Evolutionary conservation across 176 grass and related monocot species (phyloP), one percentile per base, ranked within the genome.

Genomic region (Cenchrus purpureus): DNA sequence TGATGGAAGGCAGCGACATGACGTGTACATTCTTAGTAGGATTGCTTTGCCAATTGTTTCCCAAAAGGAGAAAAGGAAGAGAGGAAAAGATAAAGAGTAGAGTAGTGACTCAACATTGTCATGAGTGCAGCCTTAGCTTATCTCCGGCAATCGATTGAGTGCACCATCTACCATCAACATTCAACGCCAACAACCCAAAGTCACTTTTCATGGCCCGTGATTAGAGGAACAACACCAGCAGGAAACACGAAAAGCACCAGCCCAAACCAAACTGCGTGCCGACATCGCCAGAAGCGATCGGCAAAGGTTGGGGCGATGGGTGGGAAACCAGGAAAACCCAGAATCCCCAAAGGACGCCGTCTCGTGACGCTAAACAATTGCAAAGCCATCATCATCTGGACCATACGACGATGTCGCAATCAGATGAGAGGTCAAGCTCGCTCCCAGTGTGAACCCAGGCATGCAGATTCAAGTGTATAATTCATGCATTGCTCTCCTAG

Each of bases 281-380:
- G 77, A 89, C 77, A 76, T 88, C n/a, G 49, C 20, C 11, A 37
- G 22, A 57, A 79, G 73, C 8, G 8, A 73, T 19, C 25, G 14
- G 52, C 31, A 72, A 72, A 72, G 10, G 42, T 0, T 43, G 58
- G 10, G 29, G 29, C 9, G 31, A 54, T 4, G 65, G n/a, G 71
- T 73, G 79, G 37, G 78, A 48, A 68, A 68, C 40, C 40, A 82
- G 68, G 72, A 82, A 42, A 75, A 76, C 12, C 61, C 10, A 1
- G 7, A 50, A 85, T 59, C 10, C 6, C 9, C 48, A 50, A 11
- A 50, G 45, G 45, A 53, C 2, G 4, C 51, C 37, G 37, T 40
- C 37, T 22, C 17, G 17, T 14, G 49, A 17, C 5, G 58, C 61
- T 32, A 76, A 81, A 58, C 11, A 76, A 59, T 58, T 44, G 40